These are phyloP conservation scores for Candida peoriensis DNA, from an alignment of 805 yeast species.

Conservation along the genomic window DNA sequence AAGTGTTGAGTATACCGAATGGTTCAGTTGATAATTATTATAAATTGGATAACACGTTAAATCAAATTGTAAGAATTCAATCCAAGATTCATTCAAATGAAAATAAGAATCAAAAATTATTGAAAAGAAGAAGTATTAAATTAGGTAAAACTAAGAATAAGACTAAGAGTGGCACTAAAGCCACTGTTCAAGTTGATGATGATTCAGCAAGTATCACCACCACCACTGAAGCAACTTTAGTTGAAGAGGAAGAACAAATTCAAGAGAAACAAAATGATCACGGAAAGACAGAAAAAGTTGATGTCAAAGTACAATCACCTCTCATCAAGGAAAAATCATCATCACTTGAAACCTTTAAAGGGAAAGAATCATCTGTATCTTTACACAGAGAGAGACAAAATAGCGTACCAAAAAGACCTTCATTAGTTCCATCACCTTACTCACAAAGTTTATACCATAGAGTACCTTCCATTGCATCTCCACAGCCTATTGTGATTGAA, in stretches of 20 bases:
- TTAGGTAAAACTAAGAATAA: slow-evolving; percentile 11
- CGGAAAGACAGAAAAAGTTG: neutral
- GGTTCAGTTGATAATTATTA: slow-evolving; percentile 1
- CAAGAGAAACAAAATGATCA: too few relatives aligned
- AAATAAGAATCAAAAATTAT: slow-evolving; percentile 12
- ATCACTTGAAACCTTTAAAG: too few relatives aligned
- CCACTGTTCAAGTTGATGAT: neutral
- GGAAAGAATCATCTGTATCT: neutral
- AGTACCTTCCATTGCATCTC: neutral
- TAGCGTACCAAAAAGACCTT: neutral
- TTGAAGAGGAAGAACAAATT: slow-evolving; percentile 9
- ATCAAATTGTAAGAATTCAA: slow-evolving; percentile 22
- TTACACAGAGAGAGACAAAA: neutral
- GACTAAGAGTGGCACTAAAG: neutral
- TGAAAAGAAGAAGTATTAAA: slow-evolving; percentile 21
- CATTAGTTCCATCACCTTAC: too few relatives aligned
- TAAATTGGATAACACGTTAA: slow-evolving; percentile 17
- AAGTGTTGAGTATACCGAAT: slow-evolving; percentile 12
- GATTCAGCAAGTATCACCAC: slow-evolving; percentile 11
- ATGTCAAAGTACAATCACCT: neutral
- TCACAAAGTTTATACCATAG: too few relatives aligned
- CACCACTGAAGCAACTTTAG: slow-evolving; percentile 18
- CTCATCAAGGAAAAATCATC: neutral
- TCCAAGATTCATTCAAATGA: slow-evolving; percentile 21
- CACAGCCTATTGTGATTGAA: slow-evolving; percentile 13